phyloP scores from a whole-genome alignment of 2,329 filamentous ascomycete species.

The Pseudopithomyces chartarum region DNA sequence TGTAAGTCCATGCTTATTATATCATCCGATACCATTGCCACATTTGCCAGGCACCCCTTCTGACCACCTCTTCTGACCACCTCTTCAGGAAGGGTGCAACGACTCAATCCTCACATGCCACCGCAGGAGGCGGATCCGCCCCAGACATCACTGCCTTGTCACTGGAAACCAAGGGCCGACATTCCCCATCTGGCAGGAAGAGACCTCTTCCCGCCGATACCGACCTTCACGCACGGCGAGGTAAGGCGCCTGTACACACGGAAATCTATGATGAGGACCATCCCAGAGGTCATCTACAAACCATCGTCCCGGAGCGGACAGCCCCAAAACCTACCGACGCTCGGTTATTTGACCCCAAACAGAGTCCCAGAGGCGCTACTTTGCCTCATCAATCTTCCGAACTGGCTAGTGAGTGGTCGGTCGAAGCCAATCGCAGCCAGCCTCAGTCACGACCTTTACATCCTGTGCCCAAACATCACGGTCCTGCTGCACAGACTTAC shows the following conservation, averaged over 20 bases:
- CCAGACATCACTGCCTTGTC: constrained; percentile 37
- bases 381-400: constrained; percentile 29
- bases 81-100: constrained; percentile 25
- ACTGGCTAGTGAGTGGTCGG: constrained; percentile 28
- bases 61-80: constrained; percentile 11
- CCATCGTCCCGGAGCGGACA: constrained; percentile 19
- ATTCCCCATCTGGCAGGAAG: constrained; percentile 33
- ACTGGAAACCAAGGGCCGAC: constrained; percentile 27
- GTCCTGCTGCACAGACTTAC: constrained; percentile 5
- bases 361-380: constrained; percentile 15
- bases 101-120: constrained; percentile 31
- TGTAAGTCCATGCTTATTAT: constrained; percentile 22
- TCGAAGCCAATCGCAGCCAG: constrained; percentile 26
- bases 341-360: constrained; percentile 28
- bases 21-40: constrained; percentile 2
- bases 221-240: constrained; percentile 29
- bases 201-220: constrained; percentile 35
- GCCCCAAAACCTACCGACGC: constrained; percentile 22
- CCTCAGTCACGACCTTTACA: constrained; percentile 19
- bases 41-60: constrained; percentile 4
- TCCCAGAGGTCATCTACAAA: constrained; percentile 26
- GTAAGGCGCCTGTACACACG: constrained; percentile 27
- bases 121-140: constrained; percentile 30
- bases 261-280: constrained; percentile 33
- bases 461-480: constrained; percentile 13